A percentile compares a stretch with the other conserved stretches of the same genome.
Evolutionary conservation across 1,139 yeast genomes (phyloP).

Genomic region (Hanseniaspora gamundiae): DNA sequence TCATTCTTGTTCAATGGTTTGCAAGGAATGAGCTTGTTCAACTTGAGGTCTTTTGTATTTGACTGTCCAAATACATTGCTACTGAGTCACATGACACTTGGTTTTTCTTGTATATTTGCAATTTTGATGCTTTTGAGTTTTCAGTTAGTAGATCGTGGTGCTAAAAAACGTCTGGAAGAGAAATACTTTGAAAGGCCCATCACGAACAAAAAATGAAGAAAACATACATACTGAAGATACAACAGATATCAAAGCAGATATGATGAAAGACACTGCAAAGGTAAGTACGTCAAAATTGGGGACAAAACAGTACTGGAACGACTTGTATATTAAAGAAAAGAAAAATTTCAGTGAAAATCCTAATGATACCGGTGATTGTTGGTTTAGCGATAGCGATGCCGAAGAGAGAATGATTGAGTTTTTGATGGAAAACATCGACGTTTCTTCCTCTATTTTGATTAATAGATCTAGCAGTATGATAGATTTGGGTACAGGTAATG

Average conservation of each 20-base stretch:
- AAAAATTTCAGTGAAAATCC: conserved; percentile 58
- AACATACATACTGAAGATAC: too few species aligned
- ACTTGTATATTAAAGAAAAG: conserved; percentile 64
- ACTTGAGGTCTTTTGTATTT: too few species aligned
- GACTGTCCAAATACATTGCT: too few species aligned
- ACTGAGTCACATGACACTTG: too few species aligned
- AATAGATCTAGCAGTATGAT: conserved; percentile 32
- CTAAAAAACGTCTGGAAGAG: too few species aligned
- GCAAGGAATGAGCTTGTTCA: too few species aligned
- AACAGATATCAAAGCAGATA: too few species aligned
- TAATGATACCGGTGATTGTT: conserved; percentile 84
- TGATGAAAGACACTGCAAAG: conserved; percentile 39
- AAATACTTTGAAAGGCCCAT: too few species aligned
- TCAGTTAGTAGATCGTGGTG: too few species aligned
- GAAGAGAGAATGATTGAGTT: conserved; percentile 70
- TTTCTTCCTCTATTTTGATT: conserved; percentile 12
- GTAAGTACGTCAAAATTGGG: conserved; percentile 66
- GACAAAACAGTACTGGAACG: conserved; percentile 80
- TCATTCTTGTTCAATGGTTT: too few species aligned
- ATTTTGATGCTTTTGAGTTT: too few species aligned
- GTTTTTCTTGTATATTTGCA: too few species aligned
- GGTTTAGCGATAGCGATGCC: conserved; percentile 93
- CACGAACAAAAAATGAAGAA: not conserved
- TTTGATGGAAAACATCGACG: conserved; percentile 32
- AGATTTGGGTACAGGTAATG: conserved; percentile 94